Evolutionary conservation across 2,329 filamentous ascomycete genomes (phyloP), one percentile per base, ranked within the genome.

Genomic region (Nannizzia gypsea): DNA sequence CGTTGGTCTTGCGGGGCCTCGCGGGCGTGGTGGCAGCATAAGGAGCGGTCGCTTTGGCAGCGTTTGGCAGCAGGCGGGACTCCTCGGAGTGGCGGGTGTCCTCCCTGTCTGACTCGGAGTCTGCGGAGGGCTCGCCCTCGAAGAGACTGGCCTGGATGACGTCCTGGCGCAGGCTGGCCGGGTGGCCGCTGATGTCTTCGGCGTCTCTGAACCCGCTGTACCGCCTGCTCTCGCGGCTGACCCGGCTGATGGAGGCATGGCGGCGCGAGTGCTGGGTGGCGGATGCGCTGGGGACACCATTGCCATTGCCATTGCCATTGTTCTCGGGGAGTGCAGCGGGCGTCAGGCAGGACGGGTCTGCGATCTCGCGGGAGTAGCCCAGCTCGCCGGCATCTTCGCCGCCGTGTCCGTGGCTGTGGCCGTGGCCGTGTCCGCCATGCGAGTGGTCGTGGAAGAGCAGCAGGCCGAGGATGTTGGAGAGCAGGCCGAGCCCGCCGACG

Each of bases 401-500:
- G 31, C 31, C 31, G 3, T 34, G 31, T 6, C 28, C 28, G 28
- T 31, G 28, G 28, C 28, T 72, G 69, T 3, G 42, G n/a, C 71
- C 71, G 68, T 83, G 80, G 1, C 77, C 80, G 64, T 84, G 80
- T 20, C 44, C 44, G 5, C 72, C 73, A 70, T 97, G 92, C 2
- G 89, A 89, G 71, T 97, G 92, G 60, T 95, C 92, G 66, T 95
- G 93, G 68, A 99, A 89, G 34, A 99, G 84, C 60, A 92, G 82
- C 64, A 99, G 86, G 1, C 93, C 93, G 56, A 92, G 77, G 20
- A 97, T 81, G 69, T 99, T 99, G 34, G 91, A 96, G 6, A 85
- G 80, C 13, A 99, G 81, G 57, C 93, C 93, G 61, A 89, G 81
- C 63, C 82, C 90, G 44, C 93, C 93, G 57, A 99, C 93, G 64